Percentiles rank a stretch among this genome's conserved stretches.
These are phyloP conservation scores for Ogataea neopini DNA, from an alignment of 805 yeast species.

Conservation along the genomic window DNA sequence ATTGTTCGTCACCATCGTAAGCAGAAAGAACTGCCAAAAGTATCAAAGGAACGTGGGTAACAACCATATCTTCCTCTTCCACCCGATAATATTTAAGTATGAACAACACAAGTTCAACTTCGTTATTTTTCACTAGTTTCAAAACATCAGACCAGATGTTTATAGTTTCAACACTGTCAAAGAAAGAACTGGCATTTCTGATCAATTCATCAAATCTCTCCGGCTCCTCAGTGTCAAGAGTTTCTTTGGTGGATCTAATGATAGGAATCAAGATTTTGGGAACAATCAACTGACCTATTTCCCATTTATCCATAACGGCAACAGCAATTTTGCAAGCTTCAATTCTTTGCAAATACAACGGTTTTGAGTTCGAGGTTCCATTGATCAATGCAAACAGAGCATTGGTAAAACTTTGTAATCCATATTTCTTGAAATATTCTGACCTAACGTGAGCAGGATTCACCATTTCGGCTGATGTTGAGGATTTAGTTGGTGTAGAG, in stretches of 20 bases:
- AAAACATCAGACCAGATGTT: slow-evolving; percentile 73
- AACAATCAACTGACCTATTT: slow-evolving; percentile 74
- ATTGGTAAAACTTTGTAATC: slow-evolving; percentile 46
- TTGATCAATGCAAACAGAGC: slow-evolving; percentile 55
- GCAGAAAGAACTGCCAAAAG: slow-evolving; percentile 48
- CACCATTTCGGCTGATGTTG: slow-evolving; percentile 8
- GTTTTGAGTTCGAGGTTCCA: slow-evolving; percentile 28
- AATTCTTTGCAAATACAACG: slow-evolving; percentile 37
- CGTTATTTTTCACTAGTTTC: slow-evolving; percentile 40
- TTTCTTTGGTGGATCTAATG: slow-evolving; percentile 46
- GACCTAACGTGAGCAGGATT: slow-evolving; percentile 34
- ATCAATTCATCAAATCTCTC: slow-evolving; percentile 47
- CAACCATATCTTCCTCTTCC: slow-evolving; percentile 83
- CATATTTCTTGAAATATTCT: slow-evolving; percentile 62
- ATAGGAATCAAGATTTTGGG: slow-evolving; percentile 71
- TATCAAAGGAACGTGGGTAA: slow-evolving; percentile 73
- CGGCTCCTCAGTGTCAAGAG: slow-evolving; percentile 21
- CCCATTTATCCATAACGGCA: slow-evolving; percentile 92
- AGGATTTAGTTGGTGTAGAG: slow-evolving; percentile 7
- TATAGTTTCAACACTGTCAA: slow-evolving; percentile 82
- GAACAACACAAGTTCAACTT: slow-evolving; percentile 55
- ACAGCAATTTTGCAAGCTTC: slow-evolving; percentile 64
- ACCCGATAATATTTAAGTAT: slow-evolving; percentile 67
- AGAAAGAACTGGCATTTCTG: slow-evolving; percentile 63
- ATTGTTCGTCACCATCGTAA: slow-evolving; percentile 26